phyloP scores from a whole-genome alignment of 2,329 filamentous ascomycete genomes.

The Fusarium floridanum region DNA sequence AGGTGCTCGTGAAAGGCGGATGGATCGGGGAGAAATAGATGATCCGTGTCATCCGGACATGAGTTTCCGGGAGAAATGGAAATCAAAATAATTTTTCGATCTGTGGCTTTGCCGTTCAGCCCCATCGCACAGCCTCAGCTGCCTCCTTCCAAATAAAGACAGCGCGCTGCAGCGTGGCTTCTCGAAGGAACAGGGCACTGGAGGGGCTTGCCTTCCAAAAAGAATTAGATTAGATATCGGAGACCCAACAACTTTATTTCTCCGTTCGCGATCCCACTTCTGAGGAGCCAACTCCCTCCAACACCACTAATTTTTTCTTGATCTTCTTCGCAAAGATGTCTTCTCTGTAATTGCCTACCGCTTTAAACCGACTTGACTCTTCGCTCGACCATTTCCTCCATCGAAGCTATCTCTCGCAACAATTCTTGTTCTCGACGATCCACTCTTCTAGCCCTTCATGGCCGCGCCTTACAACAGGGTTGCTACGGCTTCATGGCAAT shows the following conservation, averaged over 20 bases:
- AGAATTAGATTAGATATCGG: conserved; percentile 47
- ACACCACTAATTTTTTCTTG: conserved; percentile 29
- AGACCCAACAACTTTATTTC: conserved; percentile 43
- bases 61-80: conserved; percentile 29
- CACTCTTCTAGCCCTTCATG: conserved; percentile 41
- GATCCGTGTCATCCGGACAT: background rate
- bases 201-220: conserved; percentile 34
- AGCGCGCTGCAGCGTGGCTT: conserved; percentile 10
- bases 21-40: conserved; percentile 18
- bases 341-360: conserved; percentile 23
- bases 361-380: conserved; percentile 2
- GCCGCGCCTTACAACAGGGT: conserved; percentile 41
- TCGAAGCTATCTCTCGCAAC: conserved; percentile 6
- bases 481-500: conserved; percentile 39
- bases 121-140: conserved; percentile 28
- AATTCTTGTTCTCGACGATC: conserved; percentile 27
- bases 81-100: conserved; percentile 22
- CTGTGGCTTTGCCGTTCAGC: conserved; percentile 6
- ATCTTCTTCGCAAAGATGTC: conserved; percentile 32
- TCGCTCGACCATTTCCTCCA: background rate
- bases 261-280: conserved; percentile 43
- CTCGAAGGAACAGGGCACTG: conserved; percentile 34
- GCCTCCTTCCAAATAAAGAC: background rate
- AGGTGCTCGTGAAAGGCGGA: conserved; percentile 43
- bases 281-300: conserved; percentile 10